Conservation (phyloP, 169 alveolate species). For the Eimeria maxima region DNA sequence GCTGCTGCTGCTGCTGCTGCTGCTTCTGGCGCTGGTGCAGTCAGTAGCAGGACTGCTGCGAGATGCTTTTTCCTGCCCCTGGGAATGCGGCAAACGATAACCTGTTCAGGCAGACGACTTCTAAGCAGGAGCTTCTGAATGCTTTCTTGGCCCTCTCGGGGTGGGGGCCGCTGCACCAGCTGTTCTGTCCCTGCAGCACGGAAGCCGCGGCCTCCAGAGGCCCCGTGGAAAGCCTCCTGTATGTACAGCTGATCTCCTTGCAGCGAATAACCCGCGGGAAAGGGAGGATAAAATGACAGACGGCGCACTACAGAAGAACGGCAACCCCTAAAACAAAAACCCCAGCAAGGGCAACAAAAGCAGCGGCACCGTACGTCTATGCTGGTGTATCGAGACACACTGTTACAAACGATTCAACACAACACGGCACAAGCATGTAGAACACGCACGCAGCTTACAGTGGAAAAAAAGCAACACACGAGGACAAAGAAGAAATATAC, state of each 20-base stretch:
- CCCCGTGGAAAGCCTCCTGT: slow-evolving; percentile 36
- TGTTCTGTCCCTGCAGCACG: not conserved
- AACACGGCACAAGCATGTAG: too few relatives aligned
- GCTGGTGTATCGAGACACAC: too few relatives aligned
- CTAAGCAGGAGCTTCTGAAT: slow-evolving; percentile 55
- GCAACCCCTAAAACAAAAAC: too few relatives aligned
- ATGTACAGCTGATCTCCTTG: slow-evolving; percentile 81
- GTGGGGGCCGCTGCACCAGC: not conserved
- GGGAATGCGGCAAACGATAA: slow-evolving; percentile 19
- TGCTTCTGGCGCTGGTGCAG: not conserved
- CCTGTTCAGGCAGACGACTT: slow-evolving; percentile 44
- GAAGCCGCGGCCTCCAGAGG: not conserved
- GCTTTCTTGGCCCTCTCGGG: slow-evolving; percentile 70
- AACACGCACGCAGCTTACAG: too few relatives aligned
- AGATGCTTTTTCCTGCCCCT: slow-evolving; percentile 18
- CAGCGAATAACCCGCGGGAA: slow-evolving; percentile 86
- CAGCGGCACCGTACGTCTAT: too few relatives aligned
- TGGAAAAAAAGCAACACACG: not conserved
- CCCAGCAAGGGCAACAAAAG: too few relatives aligned
- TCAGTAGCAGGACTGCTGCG: slow-evolving; percentile 47
- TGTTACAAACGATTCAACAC: too few relatives aligned
- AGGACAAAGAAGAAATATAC: too few relatives aligned
- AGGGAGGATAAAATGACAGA: slow-evolving; percentile 67
- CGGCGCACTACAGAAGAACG: too few relatives aligned
- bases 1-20: slow-evolving; percentile 31